Conservation (phyloP, 164 flowering plant species). For the Vitis amurensis region DNA sequence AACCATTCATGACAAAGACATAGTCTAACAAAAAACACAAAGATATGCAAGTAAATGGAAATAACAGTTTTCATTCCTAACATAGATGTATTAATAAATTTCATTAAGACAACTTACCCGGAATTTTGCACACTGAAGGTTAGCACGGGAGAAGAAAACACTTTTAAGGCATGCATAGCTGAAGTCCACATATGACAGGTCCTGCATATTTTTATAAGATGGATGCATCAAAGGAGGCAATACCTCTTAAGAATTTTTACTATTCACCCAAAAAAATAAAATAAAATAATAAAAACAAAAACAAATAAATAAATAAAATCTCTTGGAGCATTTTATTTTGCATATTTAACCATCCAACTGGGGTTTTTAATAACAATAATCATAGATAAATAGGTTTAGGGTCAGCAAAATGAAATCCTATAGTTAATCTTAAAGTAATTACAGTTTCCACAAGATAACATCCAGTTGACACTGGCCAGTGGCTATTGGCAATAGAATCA, state of each 20-base stretch:
- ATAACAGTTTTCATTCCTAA: background rate
- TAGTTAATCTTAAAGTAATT: too few relatives aligned
- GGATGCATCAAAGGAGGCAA: background rate
- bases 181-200: slow-evolving; percentile 87
- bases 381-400: too few relatives aligned
- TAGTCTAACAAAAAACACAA: background rate
- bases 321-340: too few relatives aligned
- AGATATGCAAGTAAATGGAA: background rate
- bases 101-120: slow-evolving; percentile 40
- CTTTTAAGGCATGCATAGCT: slow-evolving; percentile 75
- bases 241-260: too few relatives aligned
- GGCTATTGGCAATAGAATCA: background rate
- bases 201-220: slow-evolving; percentile 44
- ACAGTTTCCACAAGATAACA: too few relatives aligned
- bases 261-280: too few relatives aligned
- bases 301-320: too few relatives aligned
- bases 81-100: background rate
- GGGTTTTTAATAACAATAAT: too few relatives aligned
- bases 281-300: too few relatives aligned
- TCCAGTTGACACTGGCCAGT: background rate
- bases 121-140: slow-evolving; percentile 90
- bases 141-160: slow-evolving; percentile 88
- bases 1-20: background rate
- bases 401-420: too few relatives aligned
- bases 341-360: too few relatives aligned